Base-by-base conservation (phyloP, 2,329 filamentous ascomycete genomes). In the Xylariaceae sp. region DNA sequence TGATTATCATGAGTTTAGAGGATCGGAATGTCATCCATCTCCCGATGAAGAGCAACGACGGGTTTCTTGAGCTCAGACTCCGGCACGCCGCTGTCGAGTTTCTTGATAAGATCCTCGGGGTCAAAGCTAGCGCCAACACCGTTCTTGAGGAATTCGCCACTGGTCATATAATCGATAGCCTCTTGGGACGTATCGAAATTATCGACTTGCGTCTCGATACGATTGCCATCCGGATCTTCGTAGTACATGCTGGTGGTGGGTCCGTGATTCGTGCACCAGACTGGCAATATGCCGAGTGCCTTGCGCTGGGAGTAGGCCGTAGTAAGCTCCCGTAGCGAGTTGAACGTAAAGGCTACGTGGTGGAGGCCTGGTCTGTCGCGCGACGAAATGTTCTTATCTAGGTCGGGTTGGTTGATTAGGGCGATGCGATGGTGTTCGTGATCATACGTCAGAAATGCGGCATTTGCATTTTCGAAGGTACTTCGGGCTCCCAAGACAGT, bases 351-450 rank as follows among this genome's bases (percentile, higher is more conserved):
- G 20, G 75, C 71, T 15, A 77, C 66, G 59, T 79, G 77, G 37
- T 75, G 61, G 2, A 79, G 53, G 1, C 75, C 74, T 6, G 64
- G 61, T 4, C 57, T 61, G 5, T 39, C 50, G n/a, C n/a, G n/a
- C n/a, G n/a, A n/a, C n/a, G n/a, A n/a, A n/a, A n/a, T n/a, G 6
- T 60, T 55, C 41, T 67, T 67, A 1, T 63, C 57, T 1, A 64
- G 60, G 2, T 35, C 55, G 0, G 72, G 70, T 6, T 72, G 29
- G 3, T 53, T 44, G 15, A 69, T n/a, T 30, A 80, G 67, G 13
- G 74, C 77, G 24, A 79, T 67, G 30, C 77, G 75, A 59, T 80
- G 77, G 40, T 79, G 77, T 59, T 79, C 77, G 0, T 75, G 65
- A 59, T 79, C 77, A 66, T 76, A 79, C 6, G 68, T 67, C 27